Percentiles rank a stretch among this genome's conserved stretches.
Evolutionary conservation across 305 asterid genomes (phyloP).

Genomic region (Fraxinus dipetala): DNA sequence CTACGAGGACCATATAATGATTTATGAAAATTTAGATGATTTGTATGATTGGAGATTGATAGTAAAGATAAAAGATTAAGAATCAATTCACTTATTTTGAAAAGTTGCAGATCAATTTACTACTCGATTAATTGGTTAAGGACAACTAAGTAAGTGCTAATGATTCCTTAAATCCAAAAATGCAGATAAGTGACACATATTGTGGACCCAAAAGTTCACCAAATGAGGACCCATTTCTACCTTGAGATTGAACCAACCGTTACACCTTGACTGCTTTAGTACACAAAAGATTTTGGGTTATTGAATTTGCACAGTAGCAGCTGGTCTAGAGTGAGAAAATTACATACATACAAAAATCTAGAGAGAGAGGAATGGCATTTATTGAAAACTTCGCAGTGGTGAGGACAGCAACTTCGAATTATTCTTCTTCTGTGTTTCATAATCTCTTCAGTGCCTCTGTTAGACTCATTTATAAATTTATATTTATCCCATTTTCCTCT

Average conservation of each 20-base stretch:
- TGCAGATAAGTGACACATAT: constrained; percentile 3
- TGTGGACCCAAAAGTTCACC: constrained; percentile 11
- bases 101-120: background rate
- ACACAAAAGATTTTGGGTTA: constrained; percentile 54
- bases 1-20: background rate
- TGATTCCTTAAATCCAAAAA: background rate
- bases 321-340: constrained; percentile 22
- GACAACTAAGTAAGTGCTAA: background rate
- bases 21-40: background rate
- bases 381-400: constrained; percentile 45
- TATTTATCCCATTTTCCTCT: constrained; percentile 9
- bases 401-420: constrained; percentile 69
- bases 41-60: background rate
- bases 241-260: constrained; percentile 61
- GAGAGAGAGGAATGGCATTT: constrained; percentile 25
- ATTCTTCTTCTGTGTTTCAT: constrained; percentile 48
- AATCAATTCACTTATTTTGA: background rate
- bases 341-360: background rate
- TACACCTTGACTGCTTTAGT: constrained; percentile 58
- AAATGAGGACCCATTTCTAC: constrained; percentile 18
- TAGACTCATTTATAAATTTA: constrained; percentile 26
- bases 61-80: background rate
- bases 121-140: background rate
- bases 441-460: constrained; percentile 13
- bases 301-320: constrained; percentile 15